Evolutionary conservation across 495 filamentous ascomycete genomes (phyloP), one percentile per base, ranked within the genome.

Genomic region (Sordaria brevicollis): DNA sequence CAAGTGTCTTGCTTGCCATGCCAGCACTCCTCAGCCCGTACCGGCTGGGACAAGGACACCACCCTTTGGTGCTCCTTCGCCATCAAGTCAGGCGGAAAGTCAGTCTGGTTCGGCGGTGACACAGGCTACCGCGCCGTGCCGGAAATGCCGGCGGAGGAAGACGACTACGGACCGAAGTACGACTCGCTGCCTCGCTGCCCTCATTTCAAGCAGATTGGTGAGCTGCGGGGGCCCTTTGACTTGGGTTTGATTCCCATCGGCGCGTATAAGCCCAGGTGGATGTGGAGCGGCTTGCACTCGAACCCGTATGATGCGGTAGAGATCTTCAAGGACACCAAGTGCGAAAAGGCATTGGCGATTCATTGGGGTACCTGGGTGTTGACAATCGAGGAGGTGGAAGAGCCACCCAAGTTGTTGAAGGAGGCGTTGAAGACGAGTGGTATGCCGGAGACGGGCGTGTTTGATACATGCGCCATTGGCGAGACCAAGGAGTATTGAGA

Each of bases 341-440:
- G 95, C 81, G 85, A 89, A 76, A 84, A 82, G 62, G 94, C 94
- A 19, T 86, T 98, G 82, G 94, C 86, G 15, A 97, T 98, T 71
- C 94, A 98, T 75, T 98, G 94, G 94, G 94, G 88, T 19, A 93
- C 93, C 0, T 97, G 94, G 93, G 90, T 93, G 8, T 78, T 98
- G 71, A 97, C 94, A 0, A 86, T 88, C 70, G 94, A 98, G 79
- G 90, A 92, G 73, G 89, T 95, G 13, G 80, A 94, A 65, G 93
- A 97, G 80, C 94, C 94, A 21, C 93, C 94, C 5, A 79, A 79
- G 79, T 80, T 92, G 78, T 79, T 98, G 70, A 90, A 85, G 76
- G 81, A 90, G 74, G 94, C 95, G n/a, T 76, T 98, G 75, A 87
- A 81, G 76, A 84, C 81, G 71, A 89, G 88, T 70, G 89, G 87